Percentiles rank a stretch among this genome's conserved stretches.
Evolutionary conservation across 202 grass and related monocot genomes (phyloP).

Genomic region (Dendrocalamus latiflorus): DNA sequence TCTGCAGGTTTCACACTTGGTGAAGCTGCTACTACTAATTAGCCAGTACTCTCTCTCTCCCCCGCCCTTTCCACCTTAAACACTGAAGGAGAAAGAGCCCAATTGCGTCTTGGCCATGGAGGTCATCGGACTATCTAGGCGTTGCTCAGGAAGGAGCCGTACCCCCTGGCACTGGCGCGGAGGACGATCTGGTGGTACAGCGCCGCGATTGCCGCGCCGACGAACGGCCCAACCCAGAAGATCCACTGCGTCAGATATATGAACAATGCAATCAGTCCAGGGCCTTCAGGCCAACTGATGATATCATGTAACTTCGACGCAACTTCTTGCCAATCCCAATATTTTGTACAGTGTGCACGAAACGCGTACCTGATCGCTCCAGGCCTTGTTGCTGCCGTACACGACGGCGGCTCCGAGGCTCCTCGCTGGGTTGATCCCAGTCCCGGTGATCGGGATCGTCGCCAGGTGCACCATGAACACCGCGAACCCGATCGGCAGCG

Average conservation of each 20-base stretch:
- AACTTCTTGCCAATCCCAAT: neutral
- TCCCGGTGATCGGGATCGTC: slow-evolving; percentile 62
- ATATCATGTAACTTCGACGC: no score
- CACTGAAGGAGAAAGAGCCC: neutral
- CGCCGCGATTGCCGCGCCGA: slow-evolving; percentile 41
- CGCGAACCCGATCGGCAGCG: slow-evolving; percentile 56
- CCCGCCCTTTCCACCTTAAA: no score
- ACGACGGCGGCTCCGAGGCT: slow-evolving; percentile 58
- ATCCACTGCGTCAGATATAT: slow-evolving; percentile 48
- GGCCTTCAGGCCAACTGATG: neutral
- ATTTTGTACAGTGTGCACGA: neutral
- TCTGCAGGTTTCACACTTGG: slow-evolving; percentile 7
- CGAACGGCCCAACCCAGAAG: slow-evolving; percentile 66
- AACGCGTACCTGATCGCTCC: slow-evolving; percentile 45
- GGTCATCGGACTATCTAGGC: slow-evolving; percentile 9
- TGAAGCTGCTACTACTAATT: neutral
- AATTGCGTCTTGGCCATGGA: neutral
- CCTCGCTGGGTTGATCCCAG: slow-evolving; percentile 63
- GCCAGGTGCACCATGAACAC: slow-evolving; percentile 75
- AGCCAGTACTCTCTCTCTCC: neutral
- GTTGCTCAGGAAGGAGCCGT: slow-evolving; percentile 55
- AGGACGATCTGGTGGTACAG: slow-evolving; percentile 60
- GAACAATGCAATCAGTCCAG: neutral
- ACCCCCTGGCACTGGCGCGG: slow-evolving; percentile 42
- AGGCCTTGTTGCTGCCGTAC: slow-evolving; percentile 43